Base-by-base conservation (phyloP, 805 yeast species). In the Saccharomycopsis babjevae region DNA sequence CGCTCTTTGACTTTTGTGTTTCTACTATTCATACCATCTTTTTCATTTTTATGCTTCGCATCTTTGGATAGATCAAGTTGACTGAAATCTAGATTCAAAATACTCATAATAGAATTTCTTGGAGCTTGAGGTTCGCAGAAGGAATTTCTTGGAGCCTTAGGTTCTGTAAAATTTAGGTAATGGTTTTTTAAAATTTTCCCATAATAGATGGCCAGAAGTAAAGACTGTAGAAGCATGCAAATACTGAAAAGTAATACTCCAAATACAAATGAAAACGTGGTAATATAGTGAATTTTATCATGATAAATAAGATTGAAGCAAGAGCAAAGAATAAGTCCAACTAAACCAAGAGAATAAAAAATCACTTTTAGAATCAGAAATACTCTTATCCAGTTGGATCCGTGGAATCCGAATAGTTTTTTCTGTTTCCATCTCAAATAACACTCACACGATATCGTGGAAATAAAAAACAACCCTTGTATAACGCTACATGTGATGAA, bases 401-500 rank as follows among this genome's bases (percentile, higher is more conserved):
- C 20, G 34, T n/a, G 38, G 56, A 32, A 36, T 2, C 57, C 56
- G 16, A 56, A 22, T 15, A 46, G 13, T 20, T 57, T 50, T 68
- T 84, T 78, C 18, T 80, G 81, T 13, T 74, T 74, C 38, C 79
- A 78, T 42, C 97, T 76, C 46, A 89, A 79, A 62, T 75, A 76
- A 65, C 80, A 81, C 69, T 89, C 96, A 65, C 83, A 76, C 5
- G 81, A 71, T 36, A 88, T 72, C 0, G 91, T 78, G 42, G 88
- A 76, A 42, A 83, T 82, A 65, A 83, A 88, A 66, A 88, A 83
- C 4, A 88, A 73, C 15, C 91, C 96, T 73, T 90, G 96, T 69
- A 84, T 78, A 0, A 85, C 89, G 1, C 89, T 77, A 67, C 96
- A 85, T 18, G 86, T 74, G 43, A 92, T 89, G 72, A 93, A 93